These are phyloP conservation scores for Pisolithus albus DNA, from an alignment of 768 basidiomycete genomes.

Conservation along the genomic window DNA sequence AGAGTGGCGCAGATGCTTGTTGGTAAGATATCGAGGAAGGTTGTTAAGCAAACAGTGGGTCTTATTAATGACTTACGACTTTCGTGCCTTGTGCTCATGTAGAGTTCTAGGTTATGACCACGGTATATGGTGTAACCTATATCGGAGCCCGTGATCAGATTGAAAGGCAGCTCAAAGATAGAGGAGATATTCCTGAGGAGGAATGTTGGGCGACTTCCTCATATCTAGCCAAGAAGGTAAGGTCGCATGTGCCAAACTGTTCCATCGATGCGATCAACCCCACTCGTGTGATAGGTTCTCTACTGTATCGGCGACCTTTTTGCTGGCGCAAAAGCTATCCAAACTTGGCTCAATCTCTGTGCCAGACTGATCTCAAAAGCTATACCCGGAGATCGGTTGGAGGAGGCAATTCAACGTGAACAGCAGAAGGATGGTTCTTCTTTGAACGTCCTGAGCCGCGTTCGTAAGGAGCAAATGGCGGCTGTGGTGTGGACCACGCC, in stretches of 20 bases:
- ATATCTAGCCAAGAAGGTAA: slow-evolving; percentile 75
- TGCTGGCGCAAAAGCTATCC: slow-evolving; percentile 85
- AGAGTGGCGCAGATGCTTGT: slow-evolving; percentile 51
- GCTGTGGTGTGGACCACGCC: slow-evolving; percentile 95
- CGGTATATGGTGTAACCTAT: slow-evolving; percentile 96
- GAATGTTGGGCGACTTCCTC: slow-evolving; percentile 66
- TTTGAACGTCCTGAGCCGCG: slow-evolving; percentile 24
- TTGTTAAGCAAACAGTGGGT: slow-evolving; percentile 93
- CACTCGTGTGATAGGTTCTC: slow-evolving; percentile 44
- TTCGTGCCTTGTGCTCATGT: neutral
- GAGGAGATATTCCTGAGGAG: slow-evolving; percentile 64
- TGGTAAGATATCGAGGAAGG: slow-evolving; percentile 83
- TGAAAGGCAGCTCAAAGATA: slow-evolving; percentile 75
- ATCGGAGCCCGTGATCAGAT: slow-evolving; percentile 94
- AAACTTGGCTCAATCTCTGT: slow-evolving; percentile 80
- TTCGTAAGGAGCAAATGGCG: slow-evolving; percentile 90
- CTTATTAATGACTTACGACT: neutral
- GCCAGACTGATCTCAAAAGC: slow-evolving; percentile 84
- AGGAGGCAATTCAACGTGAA: slow-evolving; percentile 30
- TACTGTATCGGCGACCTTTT: slow-evolving; percentile 87
- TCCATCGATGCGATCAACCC: neutral
- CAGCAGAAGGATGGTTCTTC: slow-evolving; percentile 1
- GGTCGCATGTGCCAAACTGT: neutral
- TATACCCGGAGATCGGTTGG: slow-evolving; percentile 65
- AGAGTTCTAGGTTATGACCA: slow-evolving; percentile 81